phyloP scores from a whole-genome alignment of 257 asterid species.

The Cinchona pubescens region DNA sequence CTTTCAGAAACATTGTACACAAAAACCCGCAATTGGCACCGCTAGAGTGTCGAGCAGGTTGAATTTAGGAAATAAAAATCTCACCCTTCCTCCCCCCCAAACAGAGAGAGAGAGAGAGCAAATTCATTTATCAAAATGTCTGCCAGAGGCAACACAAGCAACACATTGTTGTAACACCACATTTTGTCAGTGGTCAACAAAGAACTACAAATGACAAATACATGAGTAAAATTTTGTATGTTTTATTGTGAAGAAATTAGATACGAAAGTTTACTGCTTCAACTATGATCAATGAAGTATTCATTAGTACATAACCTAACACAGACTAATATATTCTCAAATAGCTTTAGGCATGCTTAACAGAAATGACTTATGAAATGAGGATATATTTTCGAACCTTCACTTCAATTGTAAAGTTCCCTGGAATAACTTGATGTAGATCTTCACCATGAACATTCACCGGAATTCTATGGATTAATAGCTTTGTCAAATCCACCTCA shows the following conservation, averaged over 20 bases:
- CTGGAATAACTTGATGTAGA: conserved; percentile 64
- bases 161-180: not conserved
- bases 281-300: not conserved
- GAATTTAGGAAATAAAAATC: no score
- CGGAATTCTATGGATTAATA: conserved; percentile 86
- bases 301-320: not conserved
- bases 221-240: not conserved
- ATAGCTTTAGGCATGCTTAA: not conserved
- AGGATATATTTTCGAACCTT: conserved; percentile 45
- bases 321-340: not conserved
- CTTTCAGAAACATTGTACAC: no score
- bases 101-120: not conserved
- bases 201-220: not conserved
- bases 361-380: not conserved
- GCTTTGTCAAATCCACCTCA: conserved; percentile 41
- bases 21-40: no score
- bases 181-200: not conserved
- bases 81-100: not conserved
- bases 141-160: not conserved
- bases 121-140: no score
- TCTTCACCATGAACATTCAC: conserved; percentile 43
- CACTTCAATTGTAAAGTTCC: conserved; percentile 59
- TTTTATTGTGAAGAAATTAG: not conserved
- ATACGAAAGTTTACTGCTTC: not conserved
- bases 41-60: no score